These are phyloP conservation scores for Suillus occidentalis DNA, from an alignment of 768 basidiomycete species.

Conservation along the genomic window DNA sequence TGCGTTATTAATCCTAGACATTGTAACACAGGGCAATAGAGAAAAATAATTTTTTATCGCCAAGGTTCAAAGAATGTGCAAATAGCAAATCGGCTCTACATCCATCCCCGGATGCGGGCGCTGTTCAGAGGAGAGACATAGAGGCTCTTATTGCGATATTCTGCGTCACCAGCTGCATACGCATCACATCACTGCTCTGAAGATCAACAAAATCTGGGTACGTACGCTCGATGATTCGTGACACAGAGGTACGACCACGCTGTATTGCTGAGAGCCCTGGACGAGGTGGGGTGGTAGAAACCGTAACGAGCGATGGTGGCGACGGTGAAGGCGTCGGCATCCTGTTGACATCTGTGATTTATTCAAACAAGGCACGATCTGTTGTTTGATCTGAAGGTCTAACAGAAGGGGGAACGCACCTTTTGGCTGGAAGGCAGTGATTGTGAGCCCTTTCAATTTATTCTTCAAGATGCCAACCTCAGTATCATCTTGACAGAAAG, in stretches of 20 bases:
- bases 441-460: not conserved
- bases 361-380: not conserved
- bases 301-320: not conserved
- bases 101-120: not conserved
- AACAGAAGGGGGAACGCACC: not conserved
- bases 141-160: slow-evolving; percentile 1
- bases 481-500: not conserved
- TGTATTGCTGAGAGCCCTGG: not conserved
- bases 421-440: not conserved
- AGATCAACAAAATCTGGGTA: not conserved
- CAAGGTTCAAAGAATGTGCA: not conserved
- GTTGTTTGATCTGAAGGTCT: not conserved
- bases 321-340: not conserved
- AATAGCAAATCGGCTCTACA: not conserved
- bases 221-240: not conserved
- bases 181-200: not conserved
- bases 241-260: not conserved
- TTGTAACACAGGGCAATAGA: not conserved
- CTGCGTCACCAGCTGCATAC: not conserved
- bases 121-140: not conserved
- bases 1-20: not conserved
- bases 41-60: not conserved
- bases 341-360: not conserved
- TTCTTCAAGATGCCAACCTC: not conserved
- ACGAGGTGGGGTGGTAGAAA: not conserved